Percentiles rank a stretch among this genome's conserved stretches.
phyloP scores from a whole-genome alignment of 306 rosid genomes.

The Pterocarpus santalinus region DNA sequence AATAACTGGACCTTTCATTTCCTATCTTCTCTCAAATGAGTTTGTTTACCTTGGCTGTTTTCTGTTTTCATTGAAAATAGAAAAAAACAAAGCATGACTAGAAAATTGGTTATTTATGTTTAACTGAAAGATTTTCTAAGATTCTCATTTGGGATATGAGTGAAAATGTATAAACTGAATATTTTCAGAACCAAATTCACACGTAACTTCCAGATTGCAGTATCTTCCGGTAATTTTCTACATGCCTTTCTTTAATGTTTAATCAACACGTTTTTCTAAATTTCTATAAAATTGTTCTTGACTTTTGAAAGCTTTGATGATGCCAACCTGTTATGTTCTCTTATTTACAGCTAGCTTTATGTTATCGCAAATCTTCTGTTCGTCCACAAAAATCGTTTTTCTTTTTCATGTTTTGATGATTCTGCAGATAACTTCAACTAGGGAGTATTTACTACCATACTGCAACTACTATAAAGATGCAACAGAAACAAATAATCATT shows the following conservation, averaged over 20 bases:
- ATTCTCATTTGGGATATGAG: conserved; percentile 22
- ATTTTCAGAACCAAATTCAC: conserved; percentile 22
- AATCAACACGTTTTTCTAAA: neutral
- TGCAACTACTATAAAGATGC: conserved; percentile 59
- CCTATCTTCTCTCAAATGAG: neutral
- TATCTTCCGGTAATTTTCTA: conserved; percentile 20
- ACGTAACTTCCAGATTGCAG: conserved; percentile 21
- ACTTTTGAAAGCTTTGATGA: conserved; percentile 9
- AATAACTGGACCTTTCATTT: conserved; percentile 24
- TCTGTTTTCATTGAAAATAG: conserved; percentile 7
- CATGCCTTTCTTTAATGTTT: neutral
- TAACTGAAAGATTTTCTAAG: neutral
- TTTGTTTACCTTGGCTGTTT: conserved; percentile 18
- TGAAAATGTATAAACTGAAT: neutral
- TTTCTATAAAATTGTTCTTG: neutral
- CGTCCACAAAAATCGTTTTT: conserved; percentile 20
- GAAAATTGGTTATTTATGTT: neutral
- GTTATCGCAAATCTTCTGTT: conserved; percentile 32
- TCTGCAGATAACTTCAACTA: conserved; percentile 70
- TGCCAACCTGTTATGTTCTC: conserved; percentile 10
- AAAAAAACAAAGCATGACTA: neutral
- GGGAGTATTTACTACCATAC: conserved; percentile 66
- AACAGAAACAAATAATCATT: conserved; percentile 33
- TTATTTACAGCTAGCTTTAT: conserved; percentile 11
- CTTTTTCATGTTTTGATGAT: conserved; percentile 37